Conservation (phyloP, 192 early-diverging fungal genomes). For the Podila epigama region DNA sequence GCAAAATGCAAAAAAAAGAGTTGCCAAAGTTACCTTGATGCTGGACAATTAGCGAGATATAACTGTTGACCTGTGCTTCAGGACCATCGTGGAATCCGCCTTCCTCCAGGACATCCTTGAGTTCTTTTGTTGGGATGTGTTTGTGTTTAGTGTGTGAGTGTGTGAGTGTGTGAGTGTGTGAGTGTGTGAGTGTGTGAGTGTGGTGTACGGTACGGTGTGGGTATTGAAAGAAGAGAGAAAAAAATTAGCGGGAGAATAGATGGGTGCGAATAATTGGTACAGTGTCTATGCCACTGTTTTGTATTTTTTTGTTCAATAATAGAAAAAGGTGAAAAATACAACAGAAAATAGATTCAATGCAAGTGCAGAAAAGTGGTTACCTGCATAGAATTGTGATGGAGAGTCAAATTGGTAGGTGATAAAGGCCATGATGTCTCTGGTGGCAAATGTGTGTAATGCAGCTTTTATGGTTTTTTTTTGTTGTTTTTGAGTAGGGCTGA, state of each 20-base stretch:
- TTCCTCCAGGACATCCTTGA: constrained; percentile 35
- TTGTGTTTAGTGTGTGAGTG: background rate
- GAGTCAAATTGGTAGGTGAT: constrained; percentile 46
- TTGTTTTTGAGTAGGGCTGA: background rate
- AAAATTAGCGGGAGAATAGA: background rate
- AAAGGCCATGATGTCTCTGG: constrained; percentile 28
- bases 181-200: background rate
- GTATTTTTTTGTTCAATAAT: too few species aligned
- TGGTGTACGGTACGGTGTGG: background rate
- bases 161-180: background rate
- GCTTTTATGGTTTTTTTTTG: background rate
- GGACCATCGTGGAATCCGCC: constrained; percentile 45
- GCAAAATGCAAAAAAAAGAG: background rate
- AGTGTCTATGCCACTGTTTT: too few species aligned
- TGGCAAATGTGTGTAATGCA: background rate
- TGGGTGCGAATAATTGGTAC: too few species aligned
- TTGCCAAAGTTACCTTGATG: constrained; percentile 47
- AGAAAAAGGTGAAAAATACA: too few species aligned
- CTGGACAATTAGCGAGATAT: constrained; percentile 31
- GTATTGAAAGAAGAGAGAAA: background rate
- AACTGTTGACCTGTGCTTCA: constrained; percentile 40
- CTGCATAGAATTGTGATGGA: constrained; percentile 30
- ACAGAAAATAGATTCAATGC: too few species aligned
- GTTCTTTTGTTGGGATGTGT: constrained; percentile 8
- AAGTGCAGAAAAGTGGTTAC: constrained; percentile 10